phyloP scores from a whole-genome alignment of 1,284 basidiomycete species.

The Cerrena zonata region DNA sequence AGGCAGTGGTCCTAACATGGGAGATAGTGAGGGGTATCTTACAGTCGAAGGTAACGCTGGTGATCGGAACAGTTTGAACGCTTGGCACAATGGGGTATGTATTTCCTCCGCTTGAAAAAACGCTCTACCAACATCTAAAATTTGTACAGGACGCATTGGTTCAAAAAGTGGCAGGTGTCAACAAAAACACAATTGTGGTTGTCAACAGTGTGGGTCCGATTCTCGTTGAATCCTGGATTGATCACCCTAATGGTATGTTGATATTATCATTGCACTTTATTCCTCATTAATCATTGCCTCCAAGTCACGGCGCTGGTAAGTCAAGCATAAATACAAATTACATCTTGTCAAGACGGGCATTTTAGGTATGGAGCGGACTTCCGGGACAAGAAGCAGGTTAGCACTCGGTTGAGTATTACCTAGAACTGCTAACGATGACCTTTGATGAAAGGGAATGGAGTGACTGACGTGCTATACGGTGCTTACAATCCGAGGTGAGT shows the following conservation, averaged over 20 bases:
- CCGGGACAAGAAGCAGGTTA: constrained; percentile 48
- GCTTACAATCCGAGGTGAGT: constrained; percentile 58
- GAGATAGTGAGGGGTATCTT: constrained; percentile 41
- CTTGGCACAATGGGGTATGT: constrained; percentile 55
- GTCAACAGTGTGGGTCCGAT: constrained; percentile 71
- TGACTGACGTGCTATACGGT: constrained; percentile 60
- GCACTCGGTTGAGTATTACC: background rate
- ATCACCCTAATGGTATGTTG: constrained; percentile 91
- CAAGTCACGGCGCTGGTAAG: constrained; percentile 24
- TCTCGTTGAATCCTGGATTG: constrained; percentile 61
- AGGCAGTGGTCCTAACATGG: background rate
- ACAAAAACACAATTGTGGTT: constrained; percentile 69
- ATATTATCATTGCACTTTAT: constrained; percentile 6
- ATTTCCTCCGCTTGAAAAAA: background rate
- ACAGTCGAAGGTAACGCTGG: constrained; percentile 61
- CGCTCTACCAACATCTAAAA: background rate
- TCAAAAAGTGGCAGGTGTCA: constrained; percentile 43
- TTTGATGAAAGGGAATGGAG: constrained; percentile 45
- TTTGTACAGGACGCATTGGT: constrained; percentile 49
- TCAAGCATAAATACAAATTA: constrained; percentile 15
- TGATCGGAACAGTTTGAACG: constrained; percentile 68
- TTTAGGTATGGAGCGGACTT: constrained; percentile 24
- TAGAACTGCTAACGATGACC: background rate
- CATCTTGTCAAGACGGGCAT: constrained; percentile 14
- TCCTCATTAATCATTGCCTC: background rate